Evolutionary conservation across 2,329 filamentous ascomycete genomes (phyloP).

Genomic region (Arthrobotrys iridis): DNA sequence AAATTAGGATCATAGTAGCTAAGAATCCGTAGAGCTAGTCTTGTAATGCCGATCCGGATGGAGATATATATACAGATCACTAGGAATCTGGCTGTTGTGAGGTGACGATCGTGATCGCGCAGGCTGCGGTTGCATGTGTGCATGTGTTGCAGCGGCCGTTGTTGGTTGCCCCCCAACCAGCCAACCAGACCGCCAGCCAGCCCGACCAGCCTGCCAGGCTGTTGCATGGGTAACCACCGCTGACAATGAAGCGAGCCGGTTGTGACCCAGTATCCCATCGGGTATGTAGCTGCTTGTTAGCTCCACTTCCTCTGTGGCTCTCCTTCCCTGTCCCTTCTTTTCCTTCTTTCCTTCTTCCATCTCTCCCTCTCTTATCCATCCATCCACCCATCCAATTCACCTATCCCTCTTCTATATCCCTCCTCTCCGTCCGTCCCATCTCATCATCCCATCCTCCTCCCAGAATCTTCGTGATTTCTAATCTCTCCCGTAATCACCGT

Average conservation of each 20-base stretch:
- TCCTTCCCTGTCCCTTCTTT: background rate
- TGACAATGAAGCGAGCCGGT: too few species aligned
- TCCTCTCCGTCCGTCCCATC: background rate
- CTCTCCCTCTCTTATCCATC: background rate
- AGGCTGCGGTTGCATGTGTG: background rate
- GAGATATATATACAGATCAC: too few species aligned
- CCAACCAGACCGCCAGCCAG: too few species aligned
- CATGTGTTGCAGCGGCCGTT: conserved; percentile 12
- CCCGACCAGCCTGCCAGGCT: background rate
- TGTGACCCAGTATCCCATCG: too few species aligned
- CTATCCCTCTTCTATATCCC: background rate
- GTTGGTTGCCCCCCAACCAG: conserved; percentile 20
- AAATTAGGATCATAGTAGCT: too few species aligned
- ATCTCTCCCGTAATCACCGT: conserved; percentile 12
- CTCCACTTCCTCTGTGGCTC: background rate
- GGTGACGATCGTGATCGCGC: too few species aligned
- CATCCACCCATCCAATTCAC: too few species aligned
- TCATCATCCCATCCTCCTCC: background rate
- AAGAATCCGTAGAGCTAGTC: too few species aligned
- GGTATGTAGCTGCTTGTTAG: too few species aligned
- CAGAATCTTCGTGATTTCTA: conserved; percentile 44
- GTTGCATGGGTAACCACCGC: too few species aligned
- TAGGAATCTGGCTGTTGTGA: conserved; percentile 9
- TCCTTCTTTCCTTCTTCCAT: background rate
- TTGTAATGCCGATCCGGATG: too few species aligned